These are phyloP conservation scores for Pythium monospermum DNA, from an alignment of 352 stramenopile species.

Conservation along the genomic window DNA sequence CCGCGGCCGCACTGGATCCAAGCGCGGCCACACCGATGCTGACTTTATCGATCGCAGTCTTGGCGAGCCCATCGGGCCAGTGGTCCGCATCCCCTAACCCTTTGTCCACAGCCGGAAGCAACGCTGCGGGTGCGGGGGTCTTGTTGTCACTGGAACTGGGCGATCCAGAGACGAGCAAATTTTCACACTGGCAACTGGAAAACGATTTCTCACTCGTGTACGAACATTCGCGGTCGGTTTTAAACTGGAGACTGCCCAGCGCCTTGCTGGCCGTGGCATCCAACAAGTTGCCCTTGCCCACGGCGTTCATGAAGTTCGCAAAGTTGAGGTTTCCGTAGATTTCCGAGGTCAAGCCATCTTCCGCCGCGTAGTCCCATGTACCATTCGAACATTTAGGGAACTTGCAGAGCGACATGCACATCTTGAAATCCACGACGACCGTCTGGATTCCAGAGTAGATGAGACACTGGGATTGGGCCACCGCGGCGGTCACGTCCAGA, in stretches of 20 bases:
- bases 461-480: conserved; percentile 55
- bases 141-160: conserved; percentile 8
- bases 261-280: conserved; percentile 29
- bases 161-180: conserved; percentile 19
- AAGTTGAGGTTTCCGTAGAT: conserved; percentile 74
- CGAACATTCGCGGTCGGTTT: conserved; percentile 41
- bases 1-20: conserved; percentile 46
- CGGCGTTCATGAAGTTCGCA: conserved; percentile 44
- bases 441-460: conserved; percentile 70
- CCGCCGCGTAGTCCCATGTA: conserved; percentile 68
- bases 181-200: conserved; percentile 52
- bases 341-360: conserved; percentile 57
- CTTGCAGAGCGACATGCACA: conserved; percentile 76
- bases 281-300: conserved; percentile 29
- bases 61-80: conserved; percentile 51
- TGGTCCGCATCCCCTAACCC: conserved; percentile 59
- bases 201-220: conserved; percentile 60
- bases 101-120: conserved; percentile 34
- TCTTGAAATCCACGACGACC: conserved; percentile 44
- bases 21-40: conserved; percentile 49
- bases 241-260: conserved; percentile 44
- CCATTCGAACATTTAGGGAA: conserved; percentile 71
- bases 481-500: conserved; percentile 42
- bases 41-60: conserved; percentile 65
- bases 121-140: conserved; percentile 8